Percentiles rank a stretch among this genome's conserved stretches.
Conservation (phyloP, 1,284 basidiomycete genomes). For the Ustilago bromivora region DNA sequence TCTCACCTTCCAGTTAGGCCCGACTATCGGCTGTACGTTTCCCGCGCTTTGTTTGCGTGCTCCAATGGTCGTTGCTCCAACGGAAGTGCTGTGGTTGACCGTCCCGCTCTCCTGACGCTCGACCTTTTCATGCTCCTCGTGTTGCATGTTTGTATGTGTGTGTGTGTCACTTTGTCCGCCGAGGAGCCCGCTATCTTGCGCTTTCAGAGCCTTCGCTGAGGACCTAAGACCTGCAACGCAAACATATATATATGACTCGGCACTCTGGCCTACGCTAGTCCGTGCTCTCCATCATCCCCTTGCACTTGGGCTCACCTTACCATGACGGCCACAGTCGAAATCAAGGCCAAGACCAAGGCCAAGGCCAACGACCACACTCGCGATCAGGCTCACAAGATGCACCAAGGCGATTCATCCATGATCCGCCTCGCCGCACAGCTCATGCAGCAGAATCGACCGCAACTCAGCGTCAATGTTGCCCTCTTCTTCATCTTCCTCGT, state of each 20-base stretch:
- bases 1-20: background rate
- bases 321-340: constrained; percentile 6
- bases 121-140: background rate
- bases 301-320: background rate
- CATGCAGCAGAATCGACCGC: constrained; percentile 39
- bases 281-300: background rate
- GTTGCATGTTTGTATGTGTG: background rate
- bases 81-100: background rate
- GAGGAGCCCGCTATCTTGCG: background rate
- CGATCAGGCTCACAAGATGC: constrained; percentile 27
- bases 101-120: constrained; percentile 13
- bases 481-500: constrained; percentile 34
- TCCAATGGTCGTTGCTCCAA: background rate
- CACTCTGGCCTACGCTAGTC: too few relatives aligned
- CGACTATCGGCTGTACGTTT: background rate
- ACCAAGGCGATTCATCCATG: constrained; percentile 34
- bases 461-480: constrained; percentile 27
- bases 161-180: constrained; percentile 9
- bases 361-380: constrained; percentile 17
- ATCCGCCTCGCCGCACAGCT: constrained; percentile 33
- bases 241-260: background rate
- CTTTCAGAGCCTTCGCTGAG: background rate
- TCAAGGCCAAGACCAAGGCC: constrained; percentile 5
- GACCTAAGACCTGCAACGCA: background rate
- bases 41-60: background rate